Conservation (phyloP, 352 stramenopile genomes). For the Achlya hypogyna region DNA sequence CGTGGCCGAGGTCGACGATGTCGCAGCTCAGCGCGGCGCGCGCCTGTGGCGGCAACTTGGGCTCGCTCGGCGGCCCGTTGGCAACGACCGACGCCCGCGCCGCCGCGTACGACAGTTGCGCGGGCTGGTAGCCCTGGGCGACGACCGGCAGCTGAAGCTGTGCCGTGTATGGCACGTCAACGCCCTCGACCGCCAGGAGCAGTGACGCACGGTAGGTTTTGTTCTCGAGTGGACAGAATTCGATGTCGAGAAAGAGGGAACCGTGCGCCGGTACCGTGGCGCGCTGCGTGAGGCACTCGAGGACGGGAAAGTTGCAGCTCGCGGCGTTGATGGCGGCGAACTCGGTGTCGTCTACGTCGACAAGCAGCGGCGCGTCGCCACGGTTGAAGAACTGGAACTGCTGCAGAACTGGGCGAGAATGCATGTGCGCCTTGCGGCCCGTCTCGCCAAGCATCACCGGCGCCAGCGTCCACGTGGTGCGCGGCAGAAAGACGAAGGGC, state of each 20-base stretch:
- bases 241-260: conserved; percentile 55
- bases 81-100: conserved; percentile 19
- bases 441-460: conserved; percentile 70
- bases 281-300: conserved; percentile 38
- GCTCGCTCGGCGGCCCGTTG: background rate
- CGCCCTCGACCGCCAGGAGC: conserved; percentile 52
- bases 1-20: conserved; percentile 47
- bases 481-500: conserved; percentile 60
- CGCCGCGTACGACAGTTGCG: conserved; percentile 28
- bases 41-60: conserved; percentile 21
- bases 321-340: conserved; percentile 45
- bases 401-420: conserved; percentile 36
- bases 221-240: conserved; percentile 66
- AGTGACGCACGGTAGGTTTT: conserved; percentile 40
- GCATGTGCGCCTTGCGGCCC: conserved; percentile 19
- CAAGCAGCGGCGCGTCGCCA: conserved; percentile 51
- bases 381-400: conserved; percentile 72
- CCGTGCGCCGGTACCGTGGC: conserved; percentile 54
- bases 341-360: conserved; percentile 50
- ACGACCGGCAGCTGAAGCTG: conserved; percentile 49
- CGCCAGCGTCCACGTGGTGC: conserved; percentile 45
- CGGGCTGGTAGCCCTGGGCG: conserved; percentile 47
- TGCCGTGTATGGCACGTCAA: conserved; percentile 56
- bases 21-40: conserved; percentile 44
- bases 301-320: conserved; percentile 44